These are phyloP conservation scores for Erodium chrysanthum DNA, from an alignment of 441 rosid species.

Conservation along the genomic window DNA sequence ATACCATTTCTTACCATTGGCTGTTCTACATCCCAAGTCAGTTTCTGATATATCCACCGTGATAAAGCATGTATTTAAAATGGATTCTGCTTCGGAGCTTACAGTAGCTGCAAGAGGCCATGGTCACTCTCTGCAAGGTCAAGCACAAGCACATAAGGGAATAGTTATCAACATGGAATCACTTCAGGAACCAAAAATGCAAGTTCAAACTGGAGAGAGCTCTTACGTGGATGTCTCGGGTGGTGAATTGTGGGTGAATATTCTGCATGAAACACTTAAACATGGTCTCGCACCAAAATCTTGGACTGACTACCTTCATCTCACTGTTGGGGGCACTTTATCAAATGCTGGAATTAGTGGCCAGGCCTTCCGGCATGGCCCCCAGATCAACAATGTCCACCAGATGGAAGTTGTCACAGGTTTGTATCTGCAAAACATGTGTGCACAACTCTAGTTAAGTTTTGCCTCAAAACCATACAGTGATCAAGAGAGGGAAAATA, in stretches of 20 bases:
- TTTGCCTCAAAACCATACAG: constrained; percentile 9
- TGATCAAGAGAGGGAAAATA: not conserved
- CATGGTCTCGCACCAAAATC: constrained; percentile 88
- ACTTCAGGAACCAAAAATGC: constrained; percentile 39
- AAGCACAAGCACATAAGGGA: constrained; percentile 69
- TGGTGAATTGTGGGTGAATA: constrained; percentile 85
- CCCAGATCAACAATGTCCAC: constrained; percentile 78
- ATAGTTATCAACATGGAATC: constrained; percentile 82
- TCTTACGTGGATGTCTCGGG: constrained; percentile 71
- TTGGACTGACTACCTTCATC: constrained; percentile 94
- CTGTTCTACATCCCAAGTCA: constrained; percentile 70
- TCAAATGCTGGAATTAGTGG: constrained; percentile 96
- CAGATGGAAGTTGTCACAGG: constrained; percentile 94
- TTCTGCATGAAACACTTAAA: constrained; percentile 69
- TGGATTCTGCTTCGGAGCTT: constrained; percentile 69
- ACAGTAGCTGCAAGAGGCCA: constrained; percentile 92
- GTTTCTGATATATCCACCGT: constrained; percentile 67
- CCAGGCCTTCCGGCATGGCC: constrained; percentile 64
- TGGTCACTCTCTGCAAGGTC: constrained; percentile 91
- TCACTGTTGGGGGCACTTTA: constrained; percentile 89
- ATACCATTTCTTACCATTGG: constrained; percentile 54
- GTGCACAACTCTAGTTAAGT: not conserved
- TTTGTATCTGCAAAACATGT: constrained; percentile 19
- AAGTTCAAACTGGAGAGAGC: constrained; percentile 33
- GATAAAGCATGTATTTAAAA: constrained; percentile 60